Conservation (phyloP, 2,329 filamentous ascomycete species). For the Epichloe baconii region DNA sequence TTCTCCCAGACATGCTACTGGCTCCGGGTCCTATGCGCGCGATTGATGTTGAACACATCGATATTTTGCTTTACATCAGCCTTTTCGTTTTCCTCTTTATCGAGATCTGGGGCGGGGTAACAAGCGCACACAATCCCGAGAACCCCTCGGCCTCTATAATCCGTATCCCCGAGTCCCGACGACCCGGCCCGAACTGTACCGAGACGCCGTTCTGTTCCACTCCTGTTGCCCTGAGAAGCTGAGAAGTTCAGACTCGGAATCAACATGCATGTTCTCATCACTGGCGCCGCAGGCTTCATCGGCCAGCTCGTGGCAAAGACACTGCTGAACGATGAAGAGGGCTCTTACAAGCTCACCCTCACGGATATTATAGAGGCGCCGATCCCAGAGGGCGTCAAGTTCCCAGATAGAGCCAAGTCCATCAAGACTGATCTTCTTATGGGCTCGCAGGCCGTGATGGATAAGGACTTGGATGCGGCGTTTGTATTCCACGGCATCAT, state of each 20-base stretch:
- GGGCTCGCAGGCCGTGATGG: neutral
- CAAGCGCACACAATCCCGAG: neutral
- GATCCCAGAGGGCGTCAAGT: constrained; percentile 23
- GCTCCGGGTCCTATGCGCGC: too few relatives aligned
- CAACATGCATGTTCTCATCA: constrained; percentile 36
- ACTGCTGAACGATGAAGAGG: constrained; percentile 27
- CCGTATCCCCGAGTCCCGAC: too few relatives aligned
- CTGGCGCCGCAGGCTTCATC: constrained; percentile 48
- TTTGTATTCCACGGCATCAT: constrained; percentile 52
- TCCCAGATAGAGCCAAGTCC: constrained; percentile 14
- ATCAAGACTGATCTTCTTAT: constrained; percentile 7
- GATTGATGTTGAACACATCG: neutral
- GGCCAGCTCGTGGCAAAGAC: constrained; percentile 44
- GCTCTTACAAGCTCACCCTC: constrained; percentile 31
- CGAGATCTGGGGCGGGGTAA: neutral
- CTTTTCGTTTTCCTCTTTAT: too few relatives aligned
- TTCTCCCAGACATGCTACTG: too few relatives aligned
- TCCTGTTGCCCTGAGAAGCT: too few relatives aligned
- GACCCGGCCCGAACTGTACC: too few relatives aligned
- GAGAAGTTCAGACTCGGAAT: neutral
- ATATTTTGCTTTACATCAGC: neutral
- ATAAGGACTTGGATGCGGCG: constrained; percentile 27
- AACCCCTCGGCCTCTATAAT: neutral
- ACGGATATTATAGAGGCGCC: constrained; percentile 41
- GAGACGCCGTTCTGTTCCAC: too few relatives aligned